Base-by-base conservation (phyloP, 1,139 yeast species). In the Pichia sp. region DNA sequence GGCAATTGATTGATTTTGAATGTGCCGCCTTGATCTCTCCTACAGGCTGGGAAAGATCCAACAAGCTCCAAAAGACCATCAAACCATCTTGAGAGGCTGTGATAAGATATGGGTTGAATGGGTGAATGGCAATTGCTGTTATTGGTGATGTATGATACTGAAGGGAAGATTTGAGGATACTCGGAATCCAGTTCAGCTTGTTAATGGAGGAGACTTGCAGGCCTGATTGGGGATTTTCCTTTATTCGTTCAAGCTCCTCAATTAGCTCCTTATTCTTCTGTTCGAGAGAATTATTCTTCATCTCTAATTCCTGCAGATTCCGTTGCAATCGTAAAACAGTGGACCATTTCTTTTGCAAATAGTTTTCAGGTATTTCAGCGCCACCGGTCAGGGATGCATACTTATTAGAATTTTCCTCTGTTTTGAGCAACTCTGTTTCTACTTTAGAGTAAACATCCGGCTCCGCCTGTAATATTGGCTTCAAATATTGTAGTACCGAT, bases 341-440 rank as follows among this genome's bases (percentile, higher is more conserved):
- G 1, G 83, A 70, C 97, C 97, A 88, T 60, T 87, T 88, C 60
- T 80, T 83, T 49, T 84, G 93, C 29, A 88, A 63, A 34, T 81
- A 56, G 23, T 51, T 40, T 2, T 42, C 41, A 2, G 76, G 69
- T 14, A 72, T 66, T 3, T 42, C 40, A n/a, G n/a, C n/a, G 11
- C 12, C 19, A 8, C 20, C 2, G 3, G 22, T 12, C 11, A 36
- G 14, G n/a, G 23, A 15, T 6, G 21, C 15, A 23, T 35, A 31
- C 20, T 35, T 30, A 3, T n/a, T 10, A 6, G 13, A 14, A 19
- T 16, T 18, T 12, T 20, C 15, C 5, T 18, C 17, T 5, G n/a
- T 13, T 5, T 39, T 33, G 6, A 13, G 7, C 2, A 39, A 12
- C 16, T 18, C 22, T 9, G 22, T 6, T 30, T 31, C 32, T 6